Evolutionary conservation across 169 alveolate genomes (phyloP).

Genomic region (Nephromyces sp.): DNA sequence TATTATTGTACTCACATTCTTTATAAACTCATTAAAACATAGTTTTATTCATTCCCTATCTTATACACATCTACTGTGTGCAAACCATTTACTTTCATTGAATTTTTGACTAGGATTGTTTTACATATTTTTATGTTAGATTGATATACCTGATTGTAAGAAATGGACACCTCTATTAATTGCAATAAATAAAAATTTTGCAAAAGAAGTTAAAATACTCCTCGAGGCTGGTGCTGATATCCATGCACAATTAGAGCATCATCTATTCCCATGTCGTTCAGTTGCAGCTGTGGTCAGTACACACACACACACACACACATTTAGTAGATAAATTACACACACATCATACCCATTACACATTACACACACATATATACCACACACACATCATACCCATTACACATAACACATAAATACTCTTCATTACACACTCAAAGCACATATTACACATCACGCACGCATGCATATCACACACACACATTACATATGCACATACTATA

Average conservation of each 20-base stretch:
- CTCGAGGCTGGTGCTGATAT: conserved; percentile 43
- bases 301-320: too few relatives aligned
- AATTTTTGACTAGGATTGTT: too few relatives aligned
- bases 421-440: too few relatives aligned
- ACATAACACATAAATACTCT: too few relatives aligned
- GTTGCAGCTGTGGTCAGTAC: conserved; percentile 21
- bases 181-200: conserved; percentile 47
- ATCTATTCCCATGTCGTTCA: conserved; percentile 51
- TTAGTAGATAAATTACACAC: too few relatives aligned
- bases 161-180: conserved; percentile 53
- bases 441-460: too few relatives aligned
- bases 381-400: too few relatives aligned
- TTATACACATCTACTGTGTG: neutral
- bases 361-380: too few relatives aligned
- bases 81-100: neutral
- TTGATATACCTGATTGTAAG: conserved; percentile 35
- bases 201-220: conserved; percentile 37
- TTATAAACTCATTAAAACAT: neutral
- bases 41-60: neutral
- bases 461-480: too few relatives aligned
- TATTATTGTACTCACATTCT: neutral
- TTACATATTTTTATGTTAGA: neutral
- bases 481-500: too few relatives aligned
- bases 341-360: too few relatives aligned
- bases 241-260: conserved; percentile 33